Percentiles rank a stretch among this genome's conserved stretches.
Conservation (phyloP, 139 green algal species). For the Zygnema cylindricum region DNA sequence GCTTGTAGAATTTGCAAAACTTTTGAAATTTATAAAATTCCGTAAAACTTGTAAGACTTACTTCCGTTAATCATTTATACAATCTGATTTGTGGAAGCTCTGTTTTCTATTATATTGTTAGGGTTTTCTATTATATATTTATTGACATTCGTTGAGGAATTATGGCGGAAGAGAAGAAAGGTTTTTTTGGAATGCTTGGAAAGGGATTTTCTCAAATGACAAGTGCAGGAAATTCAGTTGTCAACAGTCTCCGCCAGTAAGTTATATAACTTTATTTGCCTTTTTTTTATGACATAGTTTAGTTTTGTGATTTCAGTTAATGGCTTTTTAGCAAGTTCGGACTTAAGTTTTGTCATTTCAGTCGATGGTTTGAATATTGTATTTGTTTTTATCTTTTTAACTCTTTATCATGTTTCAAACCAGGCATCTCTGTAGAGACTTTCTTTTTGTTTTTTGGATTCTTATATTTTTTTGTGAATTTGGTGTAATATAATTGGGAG, state of each 20-base stretch:
- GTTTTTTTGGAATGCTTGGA: conserved; percentile 24
- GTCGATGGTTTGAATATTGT: not conserved
- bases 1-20: too few species aligned
- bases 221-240: not conserved
- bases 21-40: too few species aligned
- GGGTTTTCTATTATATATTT: too few species aligned
- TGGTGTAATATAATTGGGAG: too few species aligned
- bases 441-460: not conserved
- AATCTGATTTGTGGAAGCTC: too few species aligned
- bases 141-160: too few species aligned
- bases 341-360: not conserved
- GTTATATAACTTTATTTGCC: not conserved
- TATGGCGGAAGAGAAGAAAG: conserved; percentile 17
- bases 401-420: not conserved
- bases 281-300: not conserved
- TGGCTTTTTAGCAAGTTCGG: not conserved
- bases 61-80: too few species aligned
- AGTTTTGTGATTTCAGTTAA: not conserved
- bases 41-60: too few species aligned
- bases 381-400: not conserved
- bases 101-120: too few species aligned
- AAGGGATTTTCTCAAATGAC: not conserved
- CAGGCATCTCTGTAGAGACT: not conserved
- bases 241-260: not conserved
- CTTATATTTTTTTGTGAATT: too few species aligned